Conservation (phyloP, 2,329 filamentous ascomycete genomes). For the Trichocomaceae sp. region DNA sequence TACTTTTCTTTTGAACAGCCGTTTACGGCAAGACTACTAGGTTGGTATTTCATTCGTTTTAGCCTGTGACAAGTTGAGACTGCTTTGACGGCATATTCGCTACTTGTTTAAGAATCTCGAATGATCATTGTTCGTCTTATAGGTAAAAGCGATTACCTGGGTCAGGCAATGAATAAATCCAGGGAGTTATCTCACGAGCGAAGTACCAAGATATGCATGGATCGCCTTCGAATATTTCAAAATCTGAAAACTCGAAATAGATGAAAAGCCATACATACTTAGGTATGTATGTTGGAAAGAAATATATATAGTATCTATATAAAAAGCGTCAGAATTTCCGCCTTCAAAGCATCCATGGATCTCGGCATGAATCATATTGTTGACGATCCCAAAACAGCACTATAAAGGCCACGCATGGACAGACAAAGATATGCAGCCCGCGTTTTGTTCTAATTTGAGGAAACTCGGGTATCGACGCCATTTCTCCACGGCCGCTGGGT, state of each 20-base stretch:
- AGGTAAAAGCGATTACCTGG: no score
- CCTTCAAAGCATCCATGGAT: not conserved
- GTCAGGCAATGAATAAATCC: no score
- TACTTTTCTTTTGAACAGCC: not conserved
- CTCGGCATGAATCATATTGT: not conserved
- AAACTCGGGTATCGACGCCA: not conserved
- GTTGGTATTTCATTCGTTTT: not conserved
- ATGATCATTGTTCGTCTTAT: not conserved
- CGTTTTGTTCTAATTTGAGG: not conserved
- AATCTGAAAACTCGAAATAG: not conserved
- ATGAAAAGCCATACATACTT: not conserved
- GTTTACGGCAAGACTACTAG: not conserved
- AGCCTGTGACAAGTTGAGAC: not conserved
- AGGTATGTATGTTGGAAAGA: not conserved
- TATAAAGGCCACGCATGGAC: not conserved
- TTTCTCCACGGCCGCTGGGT: not conserved
- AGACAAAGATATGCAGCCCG: not conserved
- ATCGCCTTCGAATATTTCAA: not conserved
- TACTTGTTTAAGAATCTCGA: not conserved
- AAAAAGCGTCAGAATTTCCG: not conserved
- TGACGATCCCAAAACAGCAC: not conserved
- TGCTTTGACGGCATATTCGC: not conserved
- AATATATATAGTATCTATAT: not conserved
- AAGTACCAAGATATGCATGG: no score
- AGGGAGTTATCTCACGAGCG: no score